Base-by-base conservation (phyloP, 768 basidiomycete species). In the Boletus tomentosulus region DNA sequence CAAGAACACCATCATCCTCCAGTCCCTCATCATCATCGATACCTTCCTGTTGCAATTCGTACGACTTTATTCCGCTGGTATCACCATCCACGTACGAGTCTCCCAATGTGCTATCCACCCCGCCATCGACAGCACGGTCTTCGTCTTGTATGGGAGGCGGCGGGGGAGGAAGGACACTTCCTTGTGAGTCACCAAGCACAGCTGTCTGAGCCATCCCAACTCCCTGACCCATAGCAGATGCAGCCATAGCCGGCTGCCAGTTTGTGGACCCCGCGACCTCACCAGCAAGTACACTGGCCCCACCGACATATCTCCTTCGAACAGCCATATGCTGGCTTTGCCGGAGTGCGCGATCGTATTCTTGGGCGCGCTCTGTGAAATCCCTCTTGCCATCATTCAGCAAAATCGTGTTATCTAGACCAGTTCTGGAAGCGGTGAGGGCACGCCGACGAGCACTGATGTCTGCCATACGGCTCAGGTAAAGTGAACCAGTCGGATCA, bases 401-500 rank as follows among this genome's bases (percentile, higher is more conserved):
- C 59, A 56, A 45, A 44, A 69, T 57, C 24, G 63, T 61, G 49
- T 56, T 59, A n/a, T 73, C 72, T 33, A 56, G 53, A 27, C 58
- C 61, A 51, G 48, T 51, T 56, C 62, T 65, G 49, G 67, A 69
- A 43, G 68, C 41, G 1, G 66, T 49, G 56, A 66, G 59, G 42
- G 53, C 63, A 43, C 73, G 75, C 52, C 68, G 75, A 57, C 72
- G 74, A 22, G 79, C 79, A 57, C 76, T 83, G 53, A 86, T 73
- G 57, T 89, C 83, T 3, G 88, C 86, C 74, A 98, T 84, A 46
- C 89, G 82, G 58, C 80, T 88, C 50, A 98, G 83, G 69, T 93
- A 98, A 12, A 97, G 76, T 2, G 94, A 98, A 12, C 92, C 87
- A 4, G 90, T 81, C 1, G 93, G 92, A 66, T 99, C 95, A 0